phyloP scores from a whole-genome alignment of 2,329 filamentous ascomycete genomes.

The Dryadomyces sulphureus region DNA sequence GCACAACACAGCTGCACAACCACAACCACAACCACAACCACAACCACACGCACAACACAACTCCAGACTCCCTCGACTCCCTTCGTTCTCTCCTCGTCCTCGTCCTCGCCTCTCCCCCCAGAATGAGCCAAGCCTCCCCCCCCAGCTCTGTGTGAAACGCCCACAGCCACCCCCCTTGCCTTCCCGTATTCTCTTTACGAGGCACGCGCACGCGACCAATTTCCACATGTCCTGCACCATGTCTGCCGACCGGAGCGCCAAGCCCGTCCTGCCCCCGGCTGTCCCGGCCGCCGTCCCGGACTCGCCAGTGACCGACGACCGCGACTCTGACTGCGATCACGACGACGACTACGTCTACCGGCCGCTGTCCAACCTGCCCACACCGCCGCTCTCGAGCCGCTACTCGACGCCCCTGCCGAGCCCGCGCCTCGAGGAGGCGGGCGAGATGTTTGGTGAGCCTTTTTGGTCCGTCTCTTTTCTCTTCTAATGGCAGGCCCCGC shows the following conservation, averaged over 20 bases:
- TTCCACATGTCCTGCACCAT: not conserved
- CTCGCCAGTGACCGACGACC: not conserved
- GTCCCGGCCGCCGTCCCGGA: too few species aligned
- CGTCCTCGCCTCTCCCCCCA: too few species aligned
- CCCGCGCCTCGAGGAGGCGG: slow-evolving; percentile 15
- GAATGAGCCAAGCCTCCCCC: too few species aligned
- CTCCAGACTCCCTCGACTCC: too few species aligned
- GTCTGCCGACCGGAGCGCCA: not conserved
- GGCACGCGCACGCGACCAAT: too few species aligned
- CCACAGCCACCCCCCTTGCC: not conserved
- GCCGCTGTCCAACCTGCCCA: slow-evolving; percentile 52
- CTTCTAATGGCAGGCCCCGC: slow-evolving; percentile 36
- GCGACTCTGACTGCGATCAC: slow-evolving; percentile 17
- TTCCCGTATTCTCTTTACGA: not conserved
- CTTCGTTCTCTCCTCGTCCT: not conserved
- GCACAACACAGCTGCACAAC: too few species aligned
- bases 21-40: too few species aligned
- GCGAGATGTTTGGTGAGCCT: slow-evolving; percentile 19
- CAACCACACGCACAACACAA: too few species aligned
- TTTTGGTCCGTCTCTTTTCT: not conserved
- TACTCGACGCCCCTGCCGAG: slow-evolving; percentile 28
- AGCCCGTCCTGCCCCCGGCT: not conserved
- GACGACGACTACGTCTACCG: slow-evolving; percentile 41
- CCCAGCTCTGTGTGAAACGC: not conserved
- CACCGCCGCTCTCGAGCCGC: slow-evolving; percentile 43